Conservation (phyloP, 805 yeast species). For the Candida ficus region DNA sequence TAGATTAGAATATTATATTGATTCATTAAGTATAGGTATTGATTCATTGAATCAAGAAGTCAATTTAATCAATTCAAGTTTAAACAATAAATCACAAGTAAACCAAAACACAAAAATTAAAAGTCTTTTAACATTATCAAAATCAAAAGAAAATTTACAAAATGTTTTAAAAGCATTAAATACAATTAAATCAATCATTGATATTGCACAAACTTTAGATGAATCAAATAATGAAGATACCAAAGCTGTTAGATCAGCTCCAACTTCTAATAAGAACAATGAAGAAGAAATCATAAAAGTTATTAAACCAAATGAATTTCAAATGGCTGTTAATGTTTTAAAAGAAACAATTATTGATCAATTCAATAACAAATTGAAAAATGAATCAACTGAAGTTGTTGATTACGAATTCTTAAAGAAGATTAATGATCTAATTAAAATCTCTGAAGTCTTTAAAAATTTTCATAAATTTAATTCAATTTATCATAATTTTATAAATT, state of each 20-base stretch:
- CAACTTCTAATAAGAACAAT: constrained; percentile 14
- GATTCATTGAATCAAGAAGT: constrained; percentile 50
- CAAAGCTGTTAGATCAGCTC: constrained; percentile 15
- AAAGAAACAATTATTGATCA: constrained; percentile 41
- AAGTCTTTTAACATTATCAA: constrained; percentile 40
- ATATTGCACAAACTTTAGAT: constrained; percentile 21
- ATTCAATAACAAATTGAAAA: constrained; percentile 23
- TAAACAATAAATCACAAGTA: not conserved
- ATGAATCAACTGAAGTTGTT: constrained; percentile 25
- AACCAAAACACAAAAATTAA: constrained; percentile 20
- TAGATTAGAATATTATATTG: constrained; percentile 61
- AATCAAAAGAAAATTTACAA: constrained; percentile 39
- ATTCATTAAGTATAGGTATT: constrained; percentile 53
- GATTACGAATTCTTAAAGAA: constrained; percentile 35
- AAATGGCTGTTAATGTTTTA: constrained; percentile 37
- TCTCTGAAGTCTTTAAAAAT: constrained; percentile 50
- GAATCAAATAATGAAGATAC: constrained; percentile 2
- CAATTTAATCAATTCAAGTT: constrained; percentile 9
- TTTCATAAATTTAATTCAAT: constrained; percentile 44
- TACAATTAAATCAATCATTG: constrained; percentile 35
- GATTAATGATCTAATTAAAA: constrained; percentile 41
- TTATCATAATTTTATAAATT: constrained; percentile 45
- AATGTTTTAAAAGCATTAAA: constrained; percentile 44
- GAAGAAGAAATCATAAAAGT: constrained; percentile 11
- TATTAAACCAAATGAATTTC: constrained; percentile 29